These are phyloP conservation scores for Babesia gibsoni DNA, from an alignment of 169 alveolate genomes.

Conservation along the genomic window DNA sequence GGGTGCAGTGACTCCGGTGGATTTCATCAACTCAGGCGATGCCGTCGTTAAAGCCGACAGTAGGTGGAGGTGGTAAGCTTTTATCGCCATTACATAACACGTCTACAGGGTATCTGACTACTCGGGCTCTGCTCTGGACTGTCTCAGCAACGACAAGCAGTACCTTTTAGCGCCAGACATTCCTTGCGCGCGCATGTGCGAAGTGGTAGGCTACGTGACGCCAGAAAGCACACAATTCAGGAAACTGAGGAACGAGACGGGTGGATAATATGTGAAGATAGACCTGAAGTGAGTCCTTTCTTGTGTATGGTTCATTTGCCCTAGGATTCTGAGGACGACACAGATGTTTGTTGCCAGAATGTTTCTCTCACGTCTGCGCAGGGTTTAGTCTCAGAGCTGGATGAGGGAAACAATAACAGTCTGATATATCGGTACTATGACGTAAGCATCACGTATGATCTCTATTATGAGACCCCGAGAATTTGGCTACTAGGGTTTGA, in stretches of 20 bases:
- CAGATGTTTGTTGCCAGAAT: not conserved
- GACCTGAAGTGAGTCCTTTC: not conserved
- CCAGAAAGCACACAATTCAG: not conserved
- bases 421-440: slow-evolving; percentile 18
- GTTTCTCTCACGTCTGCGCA: not conserved
- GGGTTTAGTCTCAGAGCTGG: not conserved
- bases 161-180: slow-evolving; percentile 21
- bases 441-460: slow-evolving; percentile 58
- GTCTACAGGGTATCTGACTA: slow-evolving; percentile 21
- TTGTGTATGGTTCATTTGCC: not conserved
- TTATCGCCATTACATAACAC: not conserved
- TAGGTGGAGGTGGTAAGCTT: slow-evolving; percentile 59
- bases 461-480: slow-evolving; percentile 58
- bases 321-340: slow-evolving; percentile 4
- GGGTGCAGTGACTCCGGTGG: slow-evolving; percentile 47
- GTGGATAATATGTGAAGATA: slow-evolving; percentile 27
- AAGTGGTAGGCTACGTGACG: not conserved
- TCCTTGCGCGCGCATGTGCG: slow-evolving; percentile 1
- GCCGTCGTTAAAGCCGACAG: slow-evolving; percentile 5
- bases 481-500: slow-evolving; percentile 60
- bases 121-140: not conserved
- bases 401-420: not conserved
- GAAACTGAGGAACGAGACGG: not conserved
- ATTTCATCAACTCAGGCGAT: slow-evolving; percentile 50
- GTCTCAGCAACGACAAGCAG: slow-evolving; percentile 42